Percentiles rank a stretch among this genome's conserved stretches.
Evolutionary conservation across 2,329 filamentous ascomycete species (phyloP).

Genomic region (Daldinia sp.): DNA sequence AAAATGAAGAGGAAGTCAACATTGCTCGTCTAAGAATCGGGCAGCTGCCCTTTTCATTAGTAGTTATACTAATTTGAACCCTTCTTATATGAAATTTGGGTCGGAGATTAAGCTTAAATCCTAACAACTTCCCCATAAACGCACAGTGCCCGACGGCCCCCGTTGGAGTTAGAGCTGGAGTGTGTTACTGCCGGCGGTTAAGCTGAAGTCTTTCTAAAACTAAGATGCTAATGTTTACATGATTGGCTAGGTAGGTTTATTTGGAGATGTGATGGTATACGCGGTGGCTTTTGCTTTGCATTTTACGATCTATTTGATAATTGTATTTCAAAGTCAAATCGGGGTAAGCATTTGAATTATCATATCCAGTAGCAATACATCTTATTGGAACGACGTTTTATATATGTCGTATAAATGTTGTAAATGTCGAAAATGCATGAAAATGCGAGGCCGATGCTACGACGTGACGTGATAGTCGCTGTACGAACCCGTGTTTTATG

Average conservation of each 20-base stretch:
- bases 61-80: neutral
- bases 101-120: conserved; percentile 11
- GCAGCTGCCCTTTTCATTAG: neutral
- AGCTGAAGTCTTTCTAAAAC: neutral
- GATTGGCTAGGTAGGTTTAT: neutral
- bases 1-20: too few species aligned
- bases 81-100: neutral
- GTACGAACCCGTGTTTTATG: too few species aligned
- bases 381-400: neutral
- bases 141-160: conserved; percentile 4
- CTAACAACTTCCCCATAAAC: conserved; percentile 1
- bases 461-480: neutral
- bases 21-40: neutral
- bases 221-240: neutral
- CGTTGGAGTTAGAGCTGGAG: neutral
- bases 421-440: neutral
- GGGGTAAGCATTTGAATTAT: too few species aligned
- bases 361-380: neutral
- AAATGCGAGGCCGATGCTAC: neutral
- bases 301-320: too few species aligned
- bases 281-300: too few species aligned
- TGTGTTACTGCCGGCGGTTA: conserved; percentile 1
- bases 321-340: too few species aligned
- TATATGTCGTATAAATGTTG: neutral
- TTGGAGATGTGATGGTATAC: neutral